These are phyloP conservation scores for Suillus paluster DNA, from an alignment of 768 basidiomycete species.

Conservation along the genomic window DNA sequence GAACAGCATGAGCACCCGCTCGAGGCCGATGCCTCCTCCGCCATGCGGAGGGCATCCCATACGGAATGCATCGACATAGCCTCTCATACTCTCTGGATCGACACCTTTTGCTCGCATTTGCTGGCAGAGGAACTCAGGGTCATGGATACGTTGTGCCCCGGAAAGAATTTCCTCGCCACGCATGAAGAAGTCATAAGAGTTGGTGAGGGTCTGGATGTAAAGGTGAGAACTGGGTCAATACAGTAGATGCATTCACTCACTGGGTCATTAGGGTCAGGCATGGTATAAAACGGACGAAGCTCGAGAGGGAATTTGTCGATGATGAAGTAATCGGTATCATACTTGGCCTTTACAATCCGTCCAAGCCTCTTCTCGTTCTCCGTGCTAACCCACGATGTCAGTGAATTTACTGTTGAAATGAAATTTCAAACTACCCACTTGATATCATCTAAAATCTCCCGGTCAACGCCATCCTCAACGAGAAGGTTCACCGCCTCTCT, in stretches of 20 bases:
- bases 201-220: slow-evolving; percentile 73
- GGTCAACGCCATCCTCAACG: slow-evolving; percentile 81
- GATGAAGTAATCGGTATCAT: slow-evolving; percentile 98
- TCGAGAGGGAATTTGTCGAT: slow-evolving; percentile 98
- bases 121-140: slow-evolving; percentile 77
- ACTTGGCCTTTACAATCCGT: slow-evolving; percentile 86
- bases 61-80: slow-evolving; percentile 92
- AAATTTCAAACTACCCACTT: slow-evolving; percentile 52
- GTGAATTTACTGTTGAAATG: background rate
- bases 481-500: slow-evolving; percentile 87
- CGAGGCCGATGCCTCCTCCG: slow-evolving; percentile 94
- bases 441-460: slow-evolving; percentile 86
- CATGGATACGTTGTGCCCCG: slow-evolving; percentile 97
- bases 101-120: slow-evolving; percentile 89
- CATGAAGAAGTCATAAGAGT: slow-evolving; percentile 99
- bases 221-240: slow-evolving; percentile 10
- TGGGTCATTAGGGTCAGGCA: slow-evolving; percentile 93
- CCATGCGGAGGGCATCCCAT: slow-evolving; percentile 96
- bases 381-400: slow-evolving; percentile 60
- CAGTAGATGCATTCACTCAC: slow-evolving; percentile 46
- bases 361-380: slow-evolving; percentile 96
- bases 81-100: slow-evolving; percentile 89
- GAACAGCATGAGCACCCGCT: slow-evolving; percentile 97
- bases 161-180: slow-evolving; percentile 98
- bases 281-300: slow-evolving; percentile 98